Conservation (phyloP, 1,139 yeast species). For the Taphrina flavorubra region DNA sequence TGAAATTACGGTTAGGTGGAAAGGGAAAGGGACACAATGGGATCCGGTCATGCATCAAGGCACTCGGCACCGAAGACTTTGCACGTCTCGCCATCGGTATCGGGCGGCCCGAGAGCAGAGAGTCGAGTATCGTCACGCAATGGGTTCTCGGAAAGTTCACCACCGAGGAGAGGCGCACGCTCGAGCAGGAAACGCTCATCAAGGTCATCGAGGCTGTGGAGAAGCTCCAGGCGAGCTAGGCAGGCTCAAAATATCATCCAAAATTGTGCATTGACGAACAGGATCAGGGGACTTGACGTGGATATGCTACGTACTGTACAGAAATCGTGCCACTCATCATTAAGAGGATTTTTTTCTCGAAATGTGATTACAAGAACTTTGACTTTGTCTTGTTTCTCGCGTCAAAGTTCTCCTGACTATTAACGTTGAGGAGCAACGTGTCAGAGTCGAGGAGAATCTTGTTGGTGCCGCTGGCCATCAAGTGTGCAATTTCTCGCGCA, state of each 20-base stretch:
- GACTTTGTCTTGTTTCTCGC: constrained; percentile 32
- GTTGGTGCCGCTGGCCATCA: constrained; percentile 86
- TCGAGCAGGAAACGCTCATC: constrained; percentile 15
- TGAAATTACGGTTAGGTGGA: constrained; percentile 14
- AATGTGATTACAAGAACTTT: constrained; percentile 9
- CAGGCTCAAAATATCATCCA: too few species aligned
- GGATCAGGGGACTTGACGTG: not conserved
- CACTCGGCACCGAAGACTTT: constrained; percentile 21
- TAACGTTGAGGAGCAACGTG: constrained; percentile 84
- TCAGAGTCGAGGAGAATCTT: constrained; percentile 89
- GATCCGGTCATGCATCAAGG: constrained; percentile 26
- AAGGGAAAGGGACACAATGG: constrained; percentile 40
- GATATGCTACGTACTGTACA: constrained; percentile 13
- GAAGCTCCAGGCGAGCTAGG: constrained; percentile 2
- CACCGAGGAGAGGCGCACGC: constrained; percentile 13
- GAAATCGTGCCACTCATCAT: not conserved
- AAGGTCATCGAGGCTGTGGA: constrained; percentile 20
- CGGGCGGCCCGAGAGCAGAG: constrained; percentile 35
- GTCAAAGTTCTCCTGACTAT: constrained; percentile 31
- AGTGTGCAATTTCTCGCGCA: constrained; percentile 91
- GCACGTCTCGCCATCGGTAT: constrained; percentile 33
- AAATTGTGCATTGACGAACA: too few species aligned
- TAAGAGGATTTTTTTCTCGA: not conserved
- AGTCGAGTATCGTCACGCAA: constrained; percentile 18
- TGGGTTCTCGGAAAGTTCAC: constrained; percentile 34